These are phyloP conservation scores for Phytophthora sp. DNA, from an alignment of 352 stramenopile genomes.

Conservation along the genomic window DNA sequence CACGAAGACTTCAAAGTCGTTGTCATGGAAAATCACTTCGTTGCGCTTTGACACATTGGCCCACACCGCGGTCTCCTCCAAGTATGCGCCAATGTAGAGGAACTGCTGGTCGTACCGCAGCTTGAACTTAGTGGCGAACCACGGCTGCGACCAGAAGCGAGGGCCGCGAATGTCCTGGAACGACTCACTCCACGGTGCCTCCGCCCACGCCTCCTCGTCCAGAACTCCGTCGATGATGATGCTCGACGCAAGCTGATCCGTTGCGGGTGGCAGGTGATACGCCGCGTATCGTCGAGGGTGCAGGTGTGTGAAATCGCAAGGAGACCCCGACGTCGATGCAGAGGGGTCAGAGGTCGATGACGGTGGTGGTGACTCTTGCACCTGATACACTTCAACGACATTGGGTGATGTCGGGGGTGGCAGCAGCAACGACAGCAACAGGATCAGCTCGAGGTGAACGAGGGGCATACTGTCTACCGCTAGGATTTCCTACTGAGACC, in stretches of 20 bases:
- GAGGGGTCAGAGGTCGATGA: constrained; percentile 4
- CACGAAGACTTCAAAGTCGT: constrained; percentile 93
- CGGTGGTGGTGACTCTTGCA: constrained; percentile 4
- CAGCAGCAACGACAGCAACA: constrained; percentile 12
- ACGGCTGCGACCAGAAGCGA: constrained; percentile 68
- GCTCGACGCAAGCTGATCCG: constrained; percentile 6
- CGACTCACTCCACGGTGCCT: constrained; percentile 55
- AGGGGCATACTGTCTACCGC: constrained; percentile 5
- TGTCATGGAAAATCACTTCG: constrained; percentile 84
- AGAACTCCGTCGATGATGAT: constrained; percentile 62
- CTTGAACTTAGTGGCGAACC: constrained; percentile 78
- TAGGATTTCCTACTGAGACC: background rate
- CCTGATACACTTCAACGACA: constrained; percentile 6
- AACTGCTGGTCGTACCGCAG: constrained; percentile 72
- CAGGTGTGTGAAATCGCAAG: constrained; percentile 33
- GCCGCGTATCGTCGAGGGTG: constrained; percentile 46
- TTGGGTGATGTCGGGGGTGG: background rate
- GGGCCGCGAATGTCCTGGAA: constrained; percentile 75
- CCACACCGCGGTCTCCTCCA: constrained; percentile 74
- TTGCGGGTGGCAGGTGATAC: constrained; percentile 35
- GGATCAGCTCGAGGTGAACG: constrained; percentile 5
- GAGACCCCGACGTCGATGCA: background rate
- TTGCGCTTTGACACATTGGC: constrained; percentile 74
- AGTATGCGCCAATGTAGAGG: constrained; percentile 74
- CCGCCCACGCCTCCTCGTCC: constrained; percentile 62